Conservation (phyloP, 257 asterid genomes). For the Solanum microdontum region DNA sequence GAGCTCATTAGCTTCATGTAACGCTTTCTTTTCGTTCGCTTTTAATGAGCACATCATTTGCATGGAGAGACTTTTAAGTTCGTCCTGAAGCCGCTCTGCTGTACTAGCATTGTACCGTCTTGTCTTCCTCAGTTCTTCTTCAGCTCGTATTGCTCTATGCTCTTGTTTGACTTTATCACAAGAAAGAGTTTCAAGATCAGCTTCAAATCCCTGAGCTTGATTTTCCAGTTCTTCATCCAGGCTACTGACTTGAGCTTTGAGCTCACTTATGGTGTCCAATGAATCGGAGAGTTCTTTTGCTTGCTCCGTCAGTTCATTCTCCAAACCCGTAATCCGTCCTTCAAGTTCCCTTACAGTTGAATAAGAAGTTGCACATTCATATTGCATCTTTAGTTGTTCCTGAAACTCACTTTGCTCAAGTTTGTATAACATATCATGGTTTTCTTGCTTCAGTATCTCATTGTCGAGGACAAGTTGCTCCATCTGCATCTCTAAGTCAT, state of each 20-base stretch:
- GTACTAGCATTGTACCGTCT: slow-evolving; percentile 55
- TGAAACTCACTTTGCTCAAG: slow-evolving; percentile 78
- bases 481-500: slow-evolving; percentile 82
- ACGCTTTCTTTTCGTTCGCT: slow-evolving; percentile 75
- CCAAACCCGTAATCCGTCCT: neutral
- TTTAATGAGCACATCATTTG: slow-evolving; percentile 67
- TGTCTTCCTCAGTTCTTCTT: slow-evolving; percentile 72
- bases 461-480: slow-evolving; percentile 96
- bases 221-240: slow-evolving; percentile 75
- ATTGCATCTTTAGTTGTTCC: slow-evolving; percentile 83
- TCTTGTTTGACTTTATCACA: slow-evolving; percentile 73
- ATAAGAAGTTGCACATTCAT: slow-evolving; percentile 61
- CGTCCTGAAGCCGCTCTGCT: slow-evolving; percentile 79
- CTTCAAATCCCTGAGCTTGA: slow-evolving; percentile 63
- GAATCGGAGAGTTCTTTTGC: slow-evolving; percentile 39
- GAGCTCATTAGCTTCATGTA: slow-evolving; percentile 67
- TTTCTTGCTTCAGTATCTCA: slow-evolving; percentile 90
- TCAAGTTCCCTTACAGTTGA: slow-evolving; percentile 6
- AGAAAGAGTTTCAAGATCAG: slow-evolving; percentile 61
- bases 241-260: slow-evolving; percentile 48
- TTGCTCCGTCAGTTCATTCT: slow-evolving; percentile 38
- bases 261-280: slow-evolving; percentile 33
- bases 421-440: slow-evolving; percentile 64
- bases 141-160: slow-evolving; percentile 82
- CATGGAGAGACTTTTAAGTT: slow-evolving; percentile 53